Evolutionary conservation across 257 asterid species (phyloP).

Genomic region (Penstemon eatonii): DNA sequence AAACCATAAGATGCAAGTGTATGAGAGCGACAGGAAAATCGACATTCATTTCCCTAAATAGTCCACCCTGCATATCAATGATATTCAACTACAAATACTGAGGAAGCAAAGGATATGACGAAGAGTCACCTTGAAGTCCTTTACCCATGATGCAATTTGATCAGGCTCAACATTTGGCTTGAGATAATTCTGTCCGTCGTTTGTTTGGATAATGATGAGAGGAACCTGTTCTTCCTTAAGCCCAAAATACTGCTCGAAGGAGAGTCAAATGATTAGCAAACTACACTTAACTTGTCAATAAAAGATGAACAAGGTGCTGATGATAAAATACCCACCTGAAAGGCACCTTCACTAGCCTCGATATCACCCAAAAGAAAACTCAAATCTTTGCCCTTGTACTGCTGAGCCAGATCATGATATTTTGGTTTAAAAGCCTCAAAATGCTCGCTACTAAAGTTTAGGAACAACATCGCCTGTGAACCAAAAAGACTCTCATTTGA

Average conservation of each 20-base stretch:
- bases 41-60: neutral
- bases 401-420: conserved; percentile 69
- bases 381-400: conserved; percentile 63
- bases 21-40: neutral
- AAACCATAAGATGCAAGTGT: neutral
- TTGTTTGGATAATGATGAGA: conserved; percentile 69
- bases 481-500: conserved; percentile 22
- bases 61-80: conserved; percentile 10
- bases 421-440: conserved; percentile 68
- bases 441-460: conserved; percentile 56
- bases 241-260: conserved; percentile 74
- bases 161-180: conserved; percentile 75
- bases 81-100: conserved; percentile 8
- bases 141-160: conserved; percentile 73
- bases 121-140: conserved; percentile 66
- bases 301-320: conserved; percentile 19
- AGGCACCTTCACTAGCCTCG: conserved; percentile 89
- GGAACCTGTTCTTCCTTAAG: conserved; percentile 83
- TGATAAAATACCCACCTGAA: conserved; percentile 59
- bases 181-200: conserved; percentile 67
- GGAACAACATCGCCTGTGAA: conserved; percentile 81
- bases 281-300: conserved; percentile 14
- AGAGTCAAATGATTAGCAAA: conserved; percentile 21
- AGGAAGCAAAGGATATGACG: conserved; percentile 16
- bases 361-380: conserved; percentile 78